Evolutionary conservation across 345 rosid genomes (phyloP).

Genomic region (Cardamine resedifolia): DNA sequence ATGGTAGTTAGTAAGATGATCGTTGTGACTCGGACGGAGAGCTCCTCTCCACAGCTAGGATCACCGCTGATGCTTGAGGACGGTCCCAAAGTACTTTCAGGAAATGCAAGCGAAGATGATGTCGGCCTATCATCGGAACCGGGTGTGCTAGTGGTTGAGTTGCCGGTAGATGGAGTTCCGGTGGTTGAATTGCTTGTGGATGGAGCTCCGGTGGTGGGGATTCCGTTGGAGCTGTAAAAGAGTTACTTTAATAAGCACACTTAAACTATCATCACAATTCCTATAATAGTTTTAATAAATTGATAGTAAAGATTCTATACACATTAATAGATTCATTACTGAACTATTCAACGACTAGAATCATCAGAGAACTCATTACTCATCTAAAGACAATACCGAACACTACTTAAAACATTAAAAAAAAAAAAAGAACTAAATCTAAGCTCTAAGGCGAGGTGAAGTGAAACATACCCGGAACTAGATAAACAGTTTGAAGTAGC

Average conservation of each 20-base stretch:
- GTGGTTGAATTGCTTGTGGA: conserved; percentile 7
- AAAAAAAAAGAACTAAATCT: neutral
- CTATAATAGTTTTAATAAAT: no score
- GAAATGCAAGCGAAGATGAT: conserved; percentile 27
- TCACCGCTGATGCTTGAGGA: conserved; percentile 35
- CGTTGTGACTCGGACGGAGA: conserved; percentile 11
- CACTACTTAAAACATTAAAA: neutral
- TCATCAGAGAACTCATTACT: neutral
- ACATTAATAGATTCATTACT: neutral
- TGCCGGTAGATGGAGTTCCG: conserved; percentile 13
- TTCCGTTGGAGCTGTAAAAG: conserved; percentile 18
- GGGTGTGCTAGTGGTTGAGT: conserved; percentile 9
- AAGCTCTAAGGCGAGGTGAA: conserved; percentile 1
- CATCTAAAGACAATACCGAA: conserved; percentile 5
- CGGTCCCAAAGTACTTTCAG: conserved; percentile 35
- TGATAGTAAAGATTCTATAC: neutral
- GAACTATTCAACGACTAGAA: neutral
- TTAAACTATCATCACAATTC: neutral
- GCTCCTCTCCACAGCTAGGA: conserved; percentile 31
- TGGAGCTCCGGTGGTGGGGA: neutral
- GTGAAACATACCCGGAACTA: conserved; percentile 32
- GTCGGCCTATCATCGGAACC: neutral
- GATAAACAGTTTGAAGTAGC: conserved; percentile 38
- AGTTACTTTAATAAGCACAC: neutral
- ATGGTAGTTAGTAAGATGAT: conserved; percentile 18